Base-by-base conservation (phyloP, 176 grass and related monocot genomes). In the Cenchrus fungigraminus region DNA sequence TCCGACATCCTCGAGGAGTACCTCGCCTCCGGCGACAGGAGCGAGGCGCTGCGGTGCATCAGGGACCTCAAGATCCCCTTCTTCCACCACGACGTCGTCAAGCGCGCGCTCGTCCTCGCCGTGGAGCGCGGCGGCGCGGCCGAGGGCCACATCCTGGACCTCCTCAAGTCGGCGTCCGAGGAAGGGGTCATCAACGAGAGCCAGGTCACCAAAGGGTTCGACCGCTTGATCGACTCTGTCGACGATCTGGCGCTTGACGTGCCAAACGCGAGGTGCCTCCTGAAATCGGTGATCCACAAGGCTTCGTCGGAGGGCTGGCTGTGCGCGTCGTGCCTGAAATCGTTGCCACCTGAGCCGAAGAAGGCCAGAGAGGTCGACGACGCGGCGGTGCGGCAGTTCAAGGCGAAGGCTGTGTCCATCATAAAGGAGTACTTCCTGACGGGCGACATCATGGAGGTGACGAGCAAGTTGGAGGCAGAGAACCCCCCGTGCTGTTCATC, bases 81-180 rank as follows among this genome's bases (percentile, higher is more conserved):
- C 73, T 97, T 97, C 78, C 89, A 97, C 85, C 91, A 97, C 43
- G 94, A 97, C 73, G 87, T 94, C 52, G 91, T 94, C 74, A 94
- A 97, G 74, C 90, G 90, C 50, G 91, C 86, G 16, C 80, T 93
- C 69, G 68, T 93, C 6, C 86, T 89, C 40, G 91, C 90, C 66
- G 87, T 97, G 79, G 94, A 93, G 85, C 88, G 90, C 52, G 82
- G 88, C 62, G 83, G 80, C 2, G 81, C 58, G 13, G 71, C 84
- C 59, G 79, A 86, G 67, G 84, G 69, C 20, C 78, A 5, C 47
- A 74, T 97, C 84, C 80, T 92, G 57, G 78, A 86, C 16, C 77
- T 97, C 68, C 83, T 97, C 68, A 88, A 91, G 71, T 68, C 86
- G 84, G 92, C 84, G n/a, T 87, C 92, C 13, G 65, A 83, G 50